These are phyloP conservation scores for Clavispora carvajalis DNA, from an alignment of 805 yeast species.

Conservation along the genomic window DNA sequence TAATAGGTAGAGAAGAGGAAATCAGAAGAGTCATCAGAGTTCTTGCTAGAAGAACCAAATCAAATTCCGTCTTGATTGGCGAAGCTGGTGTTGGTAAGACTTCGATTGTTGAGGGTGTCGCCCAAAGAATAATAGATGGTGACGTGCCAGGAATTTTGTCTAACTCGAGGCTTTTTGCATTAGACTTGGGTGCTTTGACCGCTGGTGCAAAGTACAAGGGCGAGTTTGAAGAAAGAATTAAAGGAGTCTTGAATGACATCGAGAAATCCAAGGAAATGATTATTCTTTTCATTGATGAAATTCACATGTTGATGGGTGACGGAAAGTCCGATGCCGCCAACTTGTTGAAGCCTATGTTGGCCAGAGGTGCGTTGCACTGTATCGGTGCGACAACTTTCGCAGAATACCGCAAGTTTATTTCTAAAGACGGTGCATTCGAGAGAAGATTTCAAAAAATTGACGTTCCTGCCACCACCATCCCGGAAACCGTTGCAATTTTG, in stretches of 20 bases:
- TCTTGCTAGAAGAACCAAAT: slow-evolving; percentile 93
- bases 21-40: slow-evolving; percentile 93
- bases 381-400: slow-evolving; percentile 97
- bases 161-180: slow-evolving; percentile 73
- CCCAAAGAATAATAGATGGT: slow-evolving; percentile 91
- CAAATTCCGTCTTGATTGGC: slow-evolving; percentile 95
- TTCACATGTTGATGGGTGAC: slow-evolving; percentile 99
- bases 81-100: slow-evolving; percentile 99
- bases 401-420: slow-evolving; percentile 87
- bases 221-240: slow-evolving; percentile 96
- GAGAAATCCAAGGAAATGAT: slow-evolving; percentile 83
- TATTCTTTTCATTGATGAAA: slow-evolving; percentile 91
- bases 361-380: slow-evolving; percentile 94
- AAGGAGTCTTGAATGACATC: slow-evolving; percentile 92
- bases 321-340: slow-evolving; percentile 98
- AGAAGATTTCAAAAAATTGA: slow-evolving; percentile 97
- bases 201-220: slow-evolving; percentile 99
- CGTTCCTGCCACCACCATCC: slow-evolving; percentile 87
- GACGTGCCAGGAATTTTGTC: slow-evolving; percentile 90
- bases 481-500: slow-evolving; percentile 91
- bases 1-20: slow-evolving; percentile 98
- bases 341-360: slow-evolving; percentile 92
- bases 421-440: slow-evolving; percentile 98
- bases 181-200: slow-evolving; percentile 92
- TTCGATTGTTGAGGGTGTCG: slow-evolving; percentile 96